Conservation (phyloP, 176 grass and related monocot genomes). For the Guadua angustifolia region DNA sequence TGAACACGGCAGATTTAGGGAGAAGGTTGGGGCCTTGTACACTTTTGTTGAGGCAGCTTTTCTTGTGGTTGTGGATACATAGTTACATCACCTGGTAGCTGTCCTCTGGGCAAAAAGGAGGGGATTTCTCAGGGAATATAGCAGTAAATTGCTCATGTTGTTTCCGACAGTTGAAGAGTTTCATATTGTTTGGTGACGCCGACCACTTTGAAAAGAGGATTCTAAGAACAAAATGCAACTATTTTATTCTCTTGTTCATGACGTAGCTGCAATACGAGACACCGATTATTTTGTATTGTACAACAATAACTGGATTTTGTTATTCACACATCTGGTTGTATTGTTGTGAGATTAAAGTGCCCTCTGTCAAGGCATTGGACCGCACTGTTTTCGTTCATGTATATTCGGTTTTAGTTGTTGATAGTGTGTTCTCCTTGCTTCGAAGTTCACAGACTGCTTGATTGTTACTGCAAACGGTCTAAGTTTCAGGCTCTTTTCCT, state of each 20-base stretch:
- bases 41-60: conserved; percentile 42
- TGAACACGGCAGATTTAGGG: conserved; percentile 36
- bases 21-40: conserved; percentile 22
- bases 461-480: background rate
- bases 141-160: conserved; percentile 42
- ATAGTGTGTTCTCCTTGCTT: background rate
- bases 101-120: conserved; percentile 40
- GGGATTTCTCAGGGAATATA: conserved; percentile 11
- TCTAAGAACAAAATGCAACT: conserved; percentile 44
- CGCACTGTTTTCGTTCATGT: background rate
- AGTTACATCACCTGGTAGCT: conserved; percentile 46
- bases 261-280: conserved; percentile 28
- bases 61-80: conserved; percentile 49
- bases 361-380: background rate
- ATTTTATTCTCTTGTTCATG: conserved; percentile 38
- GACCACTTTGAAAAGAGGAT: background rate
- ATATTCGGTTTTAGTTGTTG: background rate
- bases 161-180: conserved; percentile 48
- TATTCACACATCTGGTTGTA: conserved; percentile 31
- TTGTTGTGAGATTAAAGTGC: conserved; percentile 18
- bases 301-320: conserved; percentile 38
- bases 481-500: background rate
- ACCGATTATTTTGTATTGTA: conserved; percentile 54
- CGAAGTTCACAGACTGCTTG: background rate
- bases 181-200: conserved; percentile 40